These are phyloP conservation scores for Cladorrhinum sp. DNA, from an alignment of 2,329 filamentous ascomycete genomes.

Conservation along the genomic window DNA sequence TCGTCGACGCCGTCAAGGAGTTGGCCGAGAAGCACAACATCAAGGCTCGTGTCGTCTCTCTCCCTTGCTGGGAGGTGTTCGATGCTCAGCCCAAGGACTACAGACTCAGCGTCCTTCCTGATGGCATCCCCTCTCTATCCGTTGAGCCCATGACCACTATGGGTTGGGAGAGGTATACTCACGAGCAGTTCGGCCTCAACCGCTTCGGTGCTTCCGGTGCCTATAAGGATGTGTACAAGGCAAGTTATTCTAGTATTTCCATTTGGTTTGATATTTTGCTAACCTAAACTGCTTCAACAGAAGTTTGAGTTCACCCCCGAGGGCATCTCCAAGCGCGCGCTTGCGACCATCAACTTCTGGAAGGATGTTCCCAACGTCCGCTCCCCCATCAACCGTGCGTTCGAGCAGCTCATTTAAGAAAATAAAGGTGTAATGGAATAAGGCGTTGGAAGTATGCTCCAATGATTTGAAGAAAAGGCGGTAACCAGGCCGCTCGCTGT, in stretches of 20 bases:
- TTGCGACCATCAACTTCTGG: conserved; percentile 94
- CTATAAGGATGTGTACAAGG: conserved; percentile 97
- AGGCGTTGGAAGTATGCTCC: neutral
- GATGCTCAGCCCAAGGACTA: conserved; percentile 93
- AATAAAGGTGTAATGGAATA: conserved; percentile 1
- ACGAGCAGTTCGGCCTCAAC: conserved; percentile 99
- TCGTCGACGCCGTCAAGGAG: conserved; percentile 86
- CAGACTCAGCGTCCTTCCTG: conserved; percentile 85
- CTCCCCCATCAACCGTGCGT: conserved; percentile 94
- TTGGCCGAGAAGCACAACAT: conserved; percentile 85
- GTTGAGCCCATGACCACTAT: conserved; percentile 97
- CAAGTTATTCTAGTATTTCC: conserved; percentile 38
- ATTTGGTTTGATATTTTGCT: conserved; percentile 6
- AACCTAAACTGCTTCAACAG: conserved; percentile 46
- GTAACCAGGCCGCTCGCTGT: conserved; percentile 15
- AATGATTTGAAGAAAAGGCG: conserved; percentile 6
- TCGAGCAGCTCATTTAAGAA: conserved; percentile 87
- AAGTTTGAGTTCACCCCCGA: conserved; percentile 99
- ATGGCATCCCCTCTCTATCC: conserved; percentile 87
- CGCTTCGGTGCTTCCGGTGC: conserved; percentile 95
- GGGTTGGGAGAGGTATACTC: conserved; percentile 98
- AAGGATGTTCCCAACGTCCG: conserved; percentile 88
- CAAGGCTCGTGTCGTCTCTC: conserved; percentile 86
- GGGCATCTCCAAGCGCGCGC: conserved; percentile 90
- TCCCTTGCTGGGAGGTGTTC: conserved; percentile 97